Evolutionary conservation across 164 flowering plant genomes (phyloP).

Genomic region (Aristolochia contorta): DNA sequence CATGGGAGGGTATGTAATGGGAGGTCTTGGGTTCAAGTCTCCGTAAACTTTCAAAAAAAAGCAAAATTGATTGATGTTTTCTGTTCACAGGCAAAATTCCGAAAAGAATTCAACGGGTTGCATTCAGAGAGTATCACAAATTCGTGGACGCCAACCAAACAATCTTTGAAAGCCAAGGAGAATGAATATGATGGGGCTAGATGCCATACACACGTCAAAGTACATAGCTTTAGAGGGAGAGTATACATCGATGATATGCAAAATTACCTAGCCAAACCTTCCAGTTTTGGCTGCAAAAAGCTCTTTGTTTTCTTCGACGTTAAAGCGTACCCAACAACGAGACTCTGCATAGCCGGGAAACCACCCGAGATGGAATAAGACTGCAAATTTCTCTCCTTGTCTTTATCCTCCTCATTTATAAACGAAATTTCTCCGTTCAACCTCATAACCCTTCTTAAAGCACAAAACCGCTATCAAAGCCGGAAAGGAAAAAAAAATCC

Average conservation of each 20-base stretch:
- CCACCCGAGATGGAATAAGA: conserved; percentile 12
- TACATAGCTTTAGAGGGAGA: no score
- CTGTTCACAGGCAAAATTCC: no score
- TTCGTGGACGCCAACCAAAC: no score
- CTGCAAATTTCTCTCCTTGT: conserved; percentile 9
- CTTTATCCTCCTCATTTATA: conserved; percentile 17
- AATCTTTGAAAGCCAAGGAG: no score
- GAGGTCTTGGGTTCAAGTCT: no score
- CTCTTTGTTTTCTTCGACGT: conserved; percentile 67
- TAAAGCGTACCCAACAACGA: conserved; percentile 62
- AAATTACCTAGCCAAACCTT: conserved; percentile 44
- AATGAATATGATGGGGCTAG: no score
- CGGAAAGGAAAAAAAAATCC: background rate
- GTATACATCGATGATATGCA: background rate
- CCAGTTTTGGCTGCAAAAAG: conserved; percentile 56
- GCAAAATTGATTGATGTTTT: no score
- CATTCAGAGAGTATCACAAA: no score
- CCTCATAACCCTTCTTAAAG: conserved; percentile 24
- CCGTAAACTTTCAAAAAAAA: no score
- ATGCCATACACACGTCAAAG: background rate
- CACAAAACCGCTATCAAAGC: background rate
- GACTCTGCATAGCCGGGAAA: conserved; percentile 16
- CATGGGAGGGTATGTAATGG: no score
- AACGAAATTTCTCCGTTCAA: conserved; percentile 24
- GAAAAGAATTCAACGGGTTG: no score